Percentiles rank a stretch among this genome's conserved stretches.
phyloP scores from a whole-genome alignment of 768 basidiomycete genomes.

The Lactarius quietus region DNA sequence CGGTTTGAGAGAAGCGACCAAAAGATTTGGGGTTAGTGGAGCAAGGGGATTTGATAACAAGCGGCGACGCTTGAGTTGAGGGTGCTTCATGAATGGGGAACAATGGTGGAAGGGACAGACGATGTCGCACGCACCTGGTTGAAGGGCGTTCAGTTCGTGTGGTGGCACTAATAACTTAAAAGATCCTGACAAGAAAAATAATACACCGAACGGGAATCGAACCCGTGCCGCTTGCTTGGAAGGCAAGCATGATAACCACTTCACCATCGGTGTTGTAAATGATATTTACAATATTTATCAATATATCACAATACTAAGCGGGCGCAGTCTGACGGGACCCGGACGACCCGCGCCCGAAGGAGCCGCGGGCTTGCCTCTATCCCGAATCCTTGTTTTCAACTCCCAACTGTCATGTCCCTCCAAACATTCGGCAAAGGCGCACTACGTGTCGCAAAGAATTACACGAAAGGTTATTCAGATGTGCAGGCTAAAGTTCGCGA shows the following conservation, averaged over 20 bases:
- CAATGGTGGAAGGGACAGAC: neutral
- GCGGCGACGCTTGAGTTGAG: constrained; percentile 11
- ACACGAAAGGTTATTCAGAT: constrained; percentile 95
- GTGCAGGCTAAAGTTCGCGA: constrained; percentile 94
- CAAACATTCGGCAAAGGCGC: constrained; percentile 84
- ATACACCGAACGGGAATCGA: constrained; percentile 32
- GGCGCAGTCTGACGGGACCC: too few relatives aligned
- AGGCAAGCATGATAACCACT: constrained; percentile 38
- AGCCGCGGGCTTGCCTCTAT: neutral
- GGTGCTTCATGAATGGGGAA: constrained; percentile 2
- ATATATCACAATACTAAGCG: neutral
- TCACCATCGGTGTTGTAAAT: constrained; percentile 28
- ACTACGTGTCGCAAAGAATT: constrained; percentile 88
- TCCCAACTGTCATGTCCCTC: constrained; percentile 41
- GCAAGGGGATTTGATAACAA: constrained; percentile 7
- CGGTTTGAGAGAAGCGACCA: constrained; percentile 2
- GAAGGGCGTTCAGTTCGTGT: neutral
- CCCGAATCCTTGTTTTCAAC: neutral
- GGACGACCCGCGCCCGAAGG: too few relatives aligned
- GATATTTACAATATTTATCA: fast-evolving
- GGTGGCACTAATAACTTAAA: neutral
- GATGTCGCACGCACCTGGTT: neutral
- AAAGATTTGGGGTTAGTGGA: neutral
- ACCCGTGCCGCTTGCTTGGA: constrained; percentile 36
- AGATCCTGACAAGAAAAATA: neutral